Evolutionary conservation across 192 early-diverging fungal species (phyloP).

Genomic region (Backusella tarrabulga): DNA sequence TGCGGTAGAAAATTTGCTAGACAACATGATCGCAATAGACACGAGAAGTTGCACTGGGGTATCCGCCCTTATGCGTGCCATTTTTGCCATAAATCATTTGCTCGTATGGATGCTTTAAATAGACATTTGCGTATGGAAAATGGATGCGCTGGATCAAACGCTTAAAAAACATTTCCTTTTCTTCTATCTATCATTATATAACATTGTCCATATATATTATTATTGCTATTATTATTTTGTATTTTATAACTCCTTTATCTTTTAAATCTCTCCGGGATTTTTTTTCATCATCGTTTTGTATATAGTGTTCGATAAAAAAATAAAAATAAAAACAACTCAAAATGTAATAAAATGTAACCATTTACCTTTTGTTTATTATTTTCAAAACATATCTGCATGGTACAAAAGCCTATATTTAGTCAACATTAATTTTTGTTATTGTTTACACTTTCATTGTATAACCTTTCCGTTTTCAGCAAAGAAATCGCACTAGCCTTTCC

Average conservation of each 20-base stretch:
- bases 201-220: conserved; percentile 5
- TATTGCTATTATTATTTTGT: not conserved
- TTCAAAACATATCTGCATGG: conserved; percentile 2
- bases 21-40: conserved; percentile 88
- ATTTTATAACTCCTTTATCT: not conserved
- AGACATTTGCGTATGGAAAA: conserved; percentile 50
- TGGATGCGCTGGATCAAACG: conserved; percentile 18
- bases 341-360: not conserved
- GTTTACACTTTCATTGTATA: not conserved
- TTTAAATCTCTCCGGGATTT: not conserved
- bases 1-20: conserved; percentile 83
- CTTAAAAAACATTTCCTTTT: not conserved
- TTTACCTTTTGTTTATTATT: not conserved
- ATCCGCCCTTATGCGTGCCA: conserved; percentile 68
- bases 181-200: not conserved
- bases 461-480: not conserved
- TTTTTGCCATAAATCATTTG: conserved; percentile 70
- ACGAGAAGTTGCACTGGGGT: conserved; percentile 75
- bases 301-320: not conserved
- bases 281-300: not conserved
- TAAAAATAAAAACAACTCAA: not conserved
- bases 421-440: not conserved
- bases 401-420: not conserved
- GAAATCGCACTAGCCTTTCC: not conserved
- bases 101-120: conserved; percentile 72